Evolutionary conservation across 257 asterid species (phyloP), one percentile per base, ranked within the genome.

Genomic region (Fraxinus pennsylvanica): DNA sequence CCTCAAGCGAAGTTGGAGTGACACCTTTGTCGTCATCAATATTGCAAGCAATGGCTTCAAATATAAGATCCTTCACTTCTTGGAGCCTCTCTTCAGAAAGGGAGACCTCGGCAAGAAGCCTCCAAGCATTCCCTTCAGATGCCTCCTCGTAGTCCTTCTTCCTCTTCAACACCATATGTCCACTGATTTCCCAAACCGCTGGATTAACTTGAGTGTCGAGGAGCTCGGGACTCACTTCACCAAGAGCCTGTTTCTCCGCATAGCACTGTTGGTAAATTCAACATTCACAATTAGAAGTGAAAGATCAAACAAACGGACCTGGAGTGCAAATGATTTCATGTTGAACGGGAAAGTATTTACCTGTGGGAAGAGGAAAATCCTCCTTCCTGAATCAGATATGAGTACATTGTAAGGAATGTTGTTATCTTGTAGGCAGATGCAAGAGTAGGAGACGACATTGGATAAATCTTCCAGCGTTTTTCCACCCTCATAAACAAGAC

Each of bases 131-230:
- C 30, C 82, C 94, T 84, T 93, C 97, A 0, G 94, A 86, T 21
- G 99, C 99, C 38, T 76, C 97, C 65, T 93, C 97, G 29, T 88
- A 95, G 70, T 95, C 99, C 81, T 86, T 74, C 92, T 91, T 95
- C 63, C 98, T 87, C 79, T 95, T 95, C 82, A 95, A 79, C n/a
- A 95, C 98, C 96, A 95, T 95, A 74, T 95, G 99, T 43, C 99
- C 99, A 67, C 99, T 95, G 6, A 95, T 93, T 89, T 95, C 99
- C 99, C 99, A 93, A 13, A 95, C 99, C 0, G 97, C 98, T 1
- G 99, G 99, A 82, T 95, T 95, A 9, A 95, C 99, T 87, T 95
- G 99, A 25, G 99, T 95, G 75, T 95, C 97, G 2, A 95, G 96
- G 68, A 95, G 91, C 93, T 91, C 98, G 0, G 89, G n/a, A 25